These are phyloP conservation scores for Forsythia viridissima DNA, from an alignment of 257 asterid species.

Conservation along the genomic window DNA sequence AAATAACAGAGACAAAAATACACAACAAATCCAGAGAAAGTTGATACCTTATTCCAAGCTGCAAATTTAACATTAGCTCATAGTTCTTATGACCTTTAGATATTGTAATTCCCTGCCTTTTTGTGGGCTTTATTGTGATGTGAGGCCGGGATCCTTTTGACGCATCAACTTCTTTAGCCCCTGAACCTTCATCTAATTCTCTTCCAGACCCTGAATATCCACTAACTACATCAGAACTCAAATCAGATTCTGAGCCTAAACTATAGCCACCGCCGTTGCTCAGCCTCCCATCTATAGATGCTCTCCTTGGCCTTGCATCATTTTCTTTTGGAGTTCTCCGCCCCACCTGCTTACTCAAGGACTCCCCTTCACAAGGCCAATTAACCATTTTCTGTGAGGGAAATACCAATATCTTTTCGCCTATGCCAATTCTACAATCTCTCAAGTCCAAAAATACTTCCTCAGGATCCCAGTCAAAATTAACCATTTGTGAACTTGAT, in stretches of 20 bases:
- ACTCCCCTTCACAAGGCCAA: constrained; percentile 65
- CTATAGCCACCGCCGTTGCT: constrained; percentile 37
- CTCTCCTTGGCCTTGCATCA: constrained; percentile 33
- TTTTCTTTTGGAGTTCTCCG: constrained; percentile 29
- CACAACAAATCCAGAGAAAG: constrained; percentile 2
- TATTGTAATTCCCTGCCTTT: constrained; percentile 65
- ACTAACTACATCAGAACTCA: constrained; percentile 40
- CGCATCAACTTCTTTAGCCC: constrained; percentile 35
- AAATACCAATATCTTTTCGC: constrained; percentile 57
- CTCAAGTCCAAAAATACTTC: constrained; percentile 48
- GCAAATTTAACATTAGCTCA: constrained; percentile 93
- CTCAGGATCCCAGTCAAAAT: constrained; percentile 74
- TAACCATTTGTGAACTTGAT: constrained; percentile 37
- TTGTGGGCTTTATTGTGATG: constrained; percentile 53
- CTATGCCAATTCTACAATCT: constrained; percentile 44
- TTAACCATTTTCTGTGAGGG: constrained; percentile 65
- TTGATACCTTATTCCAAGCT: constrained; percentile 88
- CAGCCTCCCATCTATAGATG: constrained; percentile 45
- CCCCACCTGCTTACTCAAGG: neutral
- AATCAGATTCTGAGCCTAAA: constrained; percentile 57
- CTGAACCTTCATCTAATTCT: constrained; percentile 37
- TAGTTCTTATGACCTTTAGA: constrained; percentile 82
- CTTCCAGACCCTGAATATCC: constrained; percentile 36
- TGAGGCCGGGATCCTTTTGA: constrained; percentile 41
- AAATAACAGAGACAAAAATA: neutral